Base-by-base conservation (phyloP, 495 filamentous ascomycete species). In the Apiosordaria backusii region DNA sequence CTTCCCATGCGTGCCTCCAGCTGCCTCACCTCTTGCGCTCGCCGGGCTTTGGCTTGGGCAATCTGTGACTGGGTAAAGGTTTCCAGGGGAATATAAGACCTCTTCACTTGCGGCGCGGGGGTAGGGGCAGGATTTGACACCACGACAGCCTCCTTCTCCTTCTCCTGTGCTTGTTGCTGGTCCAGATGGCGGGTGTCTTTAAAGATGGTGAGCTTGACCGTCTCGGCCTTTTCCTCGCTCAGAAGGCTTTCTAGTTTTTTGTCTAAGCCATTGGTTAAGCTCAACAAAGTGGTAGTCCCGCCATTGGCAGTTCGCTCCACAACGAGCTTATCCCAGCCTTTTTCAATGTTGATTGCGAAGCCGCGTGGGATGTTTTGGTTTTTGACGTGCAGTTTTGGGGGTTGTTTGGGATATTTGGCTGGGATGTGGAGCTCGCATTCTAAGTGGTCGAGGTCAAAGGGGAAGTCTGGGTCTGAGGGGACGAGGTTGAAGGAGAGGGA, bases 381-480 rank as follows among this genome's bases (percentile, higher is more conserved):
- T 61, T 80, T 86, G 55, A 96, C 87, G 23, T 77, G 79, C 22
- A 96, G 78, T 40, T 76, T 77, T 2, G 92, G 89, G 18, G 78
- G 77, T 13, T 71, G 79, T 29, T 72, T 68, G 15, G 91, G 90
- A 73, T 92, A 95, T 15, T 72, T 74, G 0, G 61, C 65, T 0
- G 92, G 91, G 7, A 97, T 83, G 61, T 78, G 82, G n/a, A 97
- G 79, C 2, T 85, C 79, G 71, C 92, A 93, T 64, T 90, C 80
- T n/a, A 96, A 78, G 22, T 81, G 80, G 13, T 88, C 84, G 66
- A 96, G 78, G 22, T 93, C 90, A 66, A 90, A 96, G 4, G 92
- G 88, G 67, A 94, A 94, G 72, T 96, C 92, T 0, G 92, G 92
- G 72, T 96, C 93, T n/a, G 91, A 93, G 4, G 93, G 93, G 16